Evolutionary conservation across 352 stramenopile species (phyloP), one percentile per base, ranked within the genome.

Genomic region (Phytophthora palmivora): DNA sequence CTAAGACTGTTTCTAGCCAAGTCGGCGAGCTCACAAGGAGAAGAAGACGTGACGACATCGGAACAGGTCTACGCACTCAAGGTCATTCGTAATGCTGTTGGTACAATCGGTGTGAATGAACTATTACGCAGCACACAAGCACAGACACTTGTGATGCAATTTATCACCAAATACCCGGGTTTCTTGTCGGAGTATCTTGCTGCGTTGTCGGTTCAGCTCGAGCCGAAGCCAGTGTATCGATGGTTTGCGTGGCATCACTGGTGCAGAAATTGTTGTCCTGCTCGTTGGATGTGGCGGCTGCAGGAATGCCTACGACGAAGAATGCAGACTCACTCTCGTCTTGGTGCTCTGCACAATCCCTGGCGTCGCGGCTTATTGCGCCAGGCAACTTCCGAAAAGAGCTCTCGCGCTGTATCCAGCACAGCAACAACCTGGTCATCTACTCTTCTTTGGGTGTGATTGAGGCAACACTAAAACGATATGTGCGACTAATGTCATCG

Each of bases 221-320:
- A 96, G 51, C 88, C 88, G 1, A 87, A 87, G 21, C 72, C 76
- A 1, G 81, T 73, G 2, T 96, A 79, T 46, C 81, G 85, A 34
- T 96, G 88, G 88, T 96, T 94, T 84, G 70, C 18, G 72, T 89
- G 5, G 76, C 76, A 0, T 92, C 83, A 8, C 69, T 95, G 22
- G 62, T 95, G 22, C 79, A 93, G 45, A 86, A 82, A 32, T 45
- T 93, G 32, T 63, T 96, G 10, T 70, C 73, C 2, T 82, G 67
- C 18, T 72, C 85, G 3, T 50, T 95, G 9, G 66, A 84, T 44
- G 67, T 71, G 0, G 49, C 72, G n/a, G n/a, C 58, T 6, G 16
- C 21, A 2, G 71, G 78, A 16, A 34, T 88, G 9, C 61, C 64
- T 0, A 49, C 54, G 3, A 14, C 8, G 22, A 39, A 60, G 12